Evolutionary conservation across 73 alveolate genomes (phyloP).

Genomic region (Paramecium pentaurelia): DNA sequence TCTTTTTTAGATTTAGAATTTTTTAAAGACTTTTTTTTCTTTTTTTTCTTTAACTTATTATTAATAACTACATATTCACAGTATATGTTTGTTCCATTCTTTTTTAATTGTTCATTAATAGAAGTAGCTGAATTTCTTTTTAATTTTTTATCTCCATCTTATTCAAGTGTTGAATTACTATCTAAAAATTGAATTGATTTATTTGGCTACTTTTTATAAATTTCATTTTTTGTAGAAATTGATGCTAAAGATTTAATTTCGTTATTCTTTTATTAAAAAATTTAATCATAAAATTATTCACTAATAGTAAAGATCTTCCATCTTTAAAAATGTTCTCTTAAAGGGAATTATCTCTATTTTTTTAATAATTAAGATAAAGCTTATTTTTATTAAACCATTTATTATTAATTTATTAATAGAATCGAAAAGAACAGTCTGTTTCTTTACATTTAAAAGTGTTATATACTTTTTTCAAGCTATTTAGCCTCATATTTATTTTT

Average conservation of each 20-base stretch:
- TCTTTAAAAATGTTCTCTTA: not conserved
- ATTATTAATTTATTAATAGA: not conserved
- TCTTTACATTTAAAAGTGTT: not conserved
- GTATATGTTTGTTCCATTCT: not conserved
- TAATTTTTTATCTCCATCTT: not conserved
- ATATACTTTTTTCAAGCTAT: not conserved
- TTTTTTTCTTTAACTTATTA: not conserved
- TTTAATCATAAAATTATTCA: not conserved
- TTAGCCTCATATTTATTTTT: not conserved
- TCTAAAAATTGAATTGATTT: not conserved
- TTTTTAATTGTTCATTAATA: not conserved
- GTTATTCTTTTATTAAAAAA: not conserved
- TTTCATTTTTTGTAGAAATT: not conserved
- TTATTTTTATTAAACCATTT: not conserved
- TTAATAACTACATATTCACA: not conserved
- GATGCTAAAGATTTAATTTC: not conserved
- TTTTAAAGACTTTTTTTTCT: not conserved
- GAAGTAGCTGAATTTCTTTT: not conserved
- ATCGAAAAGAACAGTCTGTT: not conserved
- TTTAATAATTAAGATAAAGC: not conserved
- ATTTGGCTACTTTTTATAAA: not conserved
- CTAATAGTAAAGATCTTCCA: not conserved
- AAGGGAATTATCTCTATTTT: not conserved
- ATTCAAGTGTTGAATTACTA: not conserved
- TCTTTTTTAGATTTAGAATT: not conserved